Base-by-base conservation (phyloP, 1,284 basidiomycete species). In the Vanrija humicola region DNA sequence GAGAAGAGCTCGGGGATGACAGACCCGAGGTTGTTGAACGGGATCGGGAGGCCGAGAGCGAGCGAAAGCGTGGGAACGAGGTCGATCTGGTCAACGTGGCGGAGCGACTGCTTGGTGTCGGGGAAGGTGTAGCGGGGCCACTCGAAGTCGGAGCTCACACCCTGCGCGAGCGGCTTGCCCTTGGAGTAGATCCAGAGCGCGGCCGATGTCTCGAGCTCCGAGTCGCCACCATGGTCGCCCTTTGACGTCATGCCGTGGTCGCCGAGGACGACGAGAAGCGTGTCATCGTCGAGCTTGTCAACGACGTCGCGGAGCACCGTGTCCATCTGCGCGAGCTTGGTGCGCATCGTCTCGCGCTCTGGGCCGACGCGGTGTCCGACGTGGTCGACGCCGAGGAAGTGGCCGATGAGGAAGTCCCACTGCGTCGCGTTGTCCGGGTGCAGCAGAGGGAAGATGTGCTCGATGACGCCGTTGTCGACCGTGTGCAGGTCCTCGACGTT, bases 401-500 rank as follows among this genome's bases (percentile, higher is more conserved):
- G 96, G 1, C 90, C 94, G 34, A 99, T 83, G 23, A 95, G 79
- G 53, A 98, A 83, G 68, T 92, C 87, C 88, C 88, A 90, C 26
- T 54, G 56, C 7, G 65, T 61, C 21, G 63, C 21, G 48, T 70
- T 64, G n/a, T 42, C 57, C 43, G 84, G 78, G 0, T 83, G 61
- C 6, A 98, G 80, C 14, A 94, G 83, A 0, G 90, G 88, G 63
- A 92, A 85, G n/a, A 98, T 81, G 66, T 91, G 85, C 14, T 78
- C 67, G 43, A 88, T 85, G 54, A 98, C 93, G 9, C 95, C 94
- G 49, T 87, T 81, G 69, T 98, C 96, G 38, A 98, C 96, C 0
- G 90, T 89, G 69, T 98, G 91, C 16, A 98, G 81, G 71, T 98
- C 96, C 75, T 98, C 95, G 56, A 99, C 95, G 74, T 98, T 95